A percentile compares a stretch with the other conserved stretches of the same genome.
phyloP scores from a whole-genome alignment of 768 basidiomycete species.

The Sistotremastrum suecicum region DNA sequence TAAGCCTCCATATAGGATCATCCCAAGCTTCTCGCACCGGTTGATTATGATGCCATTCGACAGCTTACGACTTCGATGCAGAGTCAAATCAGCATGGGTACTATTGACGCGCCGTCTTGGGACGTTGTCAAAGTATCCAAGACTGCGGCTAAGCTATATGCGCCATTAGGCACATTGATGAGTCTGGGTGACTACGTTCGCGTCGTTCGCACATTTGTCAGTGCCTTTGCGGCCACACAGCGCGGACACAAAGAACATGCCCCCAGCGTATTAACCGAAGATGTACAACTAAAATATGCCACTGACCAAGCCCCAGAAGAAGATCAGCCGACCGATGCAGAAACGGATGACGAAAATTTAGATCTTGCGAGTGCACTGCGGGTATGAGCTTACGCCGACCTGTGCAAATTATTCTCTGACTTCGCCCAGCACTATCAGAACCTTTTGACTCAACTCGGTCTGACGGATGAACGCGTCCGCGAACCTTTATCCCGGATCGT shows the following conservation, averaged over 20 bases:
- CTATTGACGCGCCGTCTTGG: constrained; percentile 80
- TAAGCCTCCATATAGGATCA: constrained; percentile 31
- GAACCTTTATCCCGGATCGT: constrained; percentile 38
- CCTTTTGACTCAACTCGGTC: constrained; percentile 43
- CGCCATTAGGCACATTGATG: constrained; percentile 79
- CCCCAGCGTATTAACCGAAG: constrained; percentile 8
- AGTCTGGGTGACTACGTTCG: constrained; percentile 74
- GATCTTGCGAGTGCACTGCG: constrained; percentile 37
- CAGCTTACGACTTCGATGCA: constrained; percentile 47
- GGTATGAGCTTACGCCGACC: constrained; percentile 21
- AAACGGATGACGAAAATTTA: constrained; percentile 9
- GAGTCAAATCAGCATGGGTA: constrained; percentile 58
- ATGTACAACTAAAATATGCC: constrained; percentile 13
- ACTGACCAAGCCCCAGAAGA: constrained; percentile 16
- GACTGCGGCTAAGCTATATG: constrained; percentile 68
- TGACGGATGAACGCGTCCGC: constrained; percentile 81
- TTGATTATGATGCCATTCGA: constrained; percentile 47
- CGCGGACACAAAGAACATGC: constrained; percentile 13
- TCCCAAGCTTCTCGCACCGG: constrained; percentile 56
- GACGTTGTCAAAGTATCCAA: constrained; percentile 60
- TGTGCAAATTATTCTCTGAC: neutral
- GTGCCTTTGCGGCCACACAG: constrained; percentile 46
- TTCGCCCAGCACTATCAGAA: constrained; percentile 55
- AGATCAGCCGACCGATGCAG: constrained; percentile 15
- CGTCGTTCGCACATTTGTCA: constrained; percentile 58